Base-by-base conservation (phyloP, 108 stramenopile genomes). In the Epithemia pelagica region DNA sequence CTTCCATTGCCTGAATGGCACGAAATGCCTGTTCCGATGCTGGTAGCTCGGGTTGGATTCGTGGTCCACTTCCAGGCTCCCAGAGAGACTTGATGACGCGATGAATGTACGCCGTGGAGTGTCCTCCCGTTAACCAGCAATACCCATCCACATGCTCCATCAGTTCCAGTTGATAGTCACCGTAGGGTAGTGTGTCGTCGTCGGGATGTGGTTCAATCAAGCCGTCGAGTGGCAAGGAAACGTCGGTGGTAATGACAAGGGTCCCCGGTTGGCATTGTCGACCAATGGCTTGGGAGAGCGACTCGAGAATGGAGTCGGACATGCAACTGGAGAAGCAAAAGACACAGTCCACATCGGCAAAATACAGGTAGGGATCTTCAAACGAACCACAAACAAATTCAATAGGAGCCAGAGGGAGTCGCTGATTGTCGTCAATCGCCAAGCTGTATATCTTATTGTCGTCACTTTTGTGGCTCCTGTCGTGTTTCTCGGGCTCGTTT, bases 241-340 rank as follows among this genome's bases (percentile, higher is more conserved):
- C 87, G 59, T 91, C 90, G 2, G 90, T 91, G 19, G 90, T 88
- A 23, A 91, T 85, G 29, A 91, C 72, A 24, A 91, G 79, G 19
- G 85, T 82, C 23, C 90, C 90, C 18, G 85, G 85, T 64, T 76
- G 62, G 62, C 83, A 87, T 65, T 88, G 87, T 31, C 83, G 63
- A 2, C 87, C 90, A 30, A 91, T 81, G 0, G 87, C 76, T 32
- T 76, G 52, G 19, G 83, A 79, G 30, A 91, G 58, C 33, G 74
- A 57, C 63, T 65, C 25, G 24, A 86, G 58, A 0, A 87, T 64
- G 25, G 55, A 63, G 0, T 74, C 58, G 25, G 75, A 66, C 81
- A 88, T 76, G 59, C 83, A 84, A 59, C 78, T 83, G 0, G 90
- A 88, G 66, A 87, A 91, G 33, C 78, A 74, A 75, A 91, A 91